A percentile compares a stretch with the other conserved stretches of the same genome.
These are phyloP conservation scores for Dactylonectria estremocensis DNA, from an alignment of 2,329 filamentous ascomycete genomes.

Conservation along the genomic window DNA sequence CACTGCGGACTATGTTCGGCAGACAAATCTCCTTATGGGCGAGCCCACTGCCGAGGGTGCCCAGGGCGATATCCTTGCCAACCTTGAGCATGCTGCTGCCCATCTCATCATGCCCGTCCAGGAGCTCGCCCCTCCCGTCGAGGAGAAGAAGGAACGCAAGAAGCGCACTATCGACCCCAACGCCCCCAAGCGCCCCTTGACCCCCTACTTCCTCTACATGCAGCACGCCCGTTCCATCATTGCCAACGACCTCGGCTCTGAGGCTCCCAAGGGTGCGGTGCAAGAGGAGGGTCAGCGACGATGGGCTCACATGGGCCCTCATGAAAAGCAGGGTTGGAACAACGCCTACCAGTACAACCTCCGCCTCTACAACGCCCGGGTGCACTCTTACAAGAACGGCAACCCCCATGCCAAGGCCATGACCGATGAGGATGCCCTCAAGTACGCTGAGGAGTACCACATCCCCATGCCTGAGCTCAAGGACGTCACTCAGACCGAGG, in stretches of 20 bases:
- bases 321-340: conserved; percentile 81
- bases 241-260: conserved; percentile 81
- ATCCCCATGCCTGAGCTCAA: conserved; percentile 69
- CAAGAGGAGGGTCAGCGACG: conserved; percentile 88
- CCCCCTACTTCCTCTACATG: conserved; percentile 96
- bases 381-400: conserved; percentile 75
- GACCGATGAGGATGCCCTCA: conserved; percentile 72
- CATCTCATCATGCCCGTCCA: conserved; percentile 60
- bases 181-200: conserved; percentile 93
- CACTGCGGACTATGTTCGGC: conserved; percentile 87
- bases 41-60: conserved; percentile 69
- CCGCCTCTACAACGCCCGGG: conserved; percentile 75
- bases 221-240: conserved; percentile 89
- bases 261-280: conserved; percentile 87
- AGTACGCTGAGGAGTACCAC: conserved; percentile 72
- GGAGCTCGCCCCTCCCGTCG: conserved; percentile 62
- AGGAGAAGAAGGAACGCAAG: conserved; percentile 90
- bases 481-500: conserved; percentile 54
- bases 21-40: conserved; percentile 87
- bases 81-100: conserved; percentile 67
- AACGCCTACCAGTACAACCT: conserved; percentile 78
- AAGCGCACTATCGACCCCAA: conserved; percentile 91
- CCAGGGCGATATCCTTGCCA: conserved; percentile 62
- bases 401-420: conserved; percentile 73
- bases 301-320: conserved; percentile 83